These are phyloP conservation scores for Hansfordia pulvinata DNA, from an alignment of 2,329 filamentous ascomycete species.

Conservation along the genomic window DNA sequence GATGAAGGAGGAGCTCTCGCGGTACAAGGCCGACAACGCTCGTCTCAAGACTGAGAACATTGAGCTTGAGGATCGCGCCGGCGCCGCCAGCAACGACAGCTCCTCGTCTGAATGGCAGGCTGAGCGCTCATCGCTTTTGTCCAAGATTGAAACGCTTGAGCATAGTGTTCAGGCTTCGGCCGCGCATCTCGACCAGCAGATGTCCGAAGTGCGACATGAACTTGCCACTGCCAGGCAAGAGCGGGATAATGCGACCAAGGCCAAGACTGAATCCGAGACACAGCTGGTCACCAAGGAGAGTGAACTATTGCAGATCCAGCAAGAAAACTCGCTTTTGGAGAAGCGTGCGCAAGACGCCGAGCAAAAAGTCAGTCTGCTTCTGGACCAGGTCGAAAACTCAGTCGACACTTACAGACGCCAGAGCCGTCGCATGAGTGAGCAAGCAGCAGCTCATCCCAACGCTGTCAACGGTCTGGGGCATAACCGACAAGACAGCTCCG, in stretches of 20 bases:
- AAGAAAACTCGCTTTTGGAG: constrained; percentile 72
- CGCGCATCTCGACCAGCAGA: constrained; percentile 54
- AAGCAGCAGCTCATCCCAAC: constrained; percentile 20
- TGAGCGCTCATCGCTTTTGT: constrained; percentile 55
- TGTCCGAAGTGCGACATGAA: constrained; percentile 56
- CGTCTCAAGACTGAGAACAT: constrained; percentile 75
- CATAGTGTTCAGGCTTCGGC: constrained; percentile 53
- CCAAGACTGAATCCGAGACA: constrained; percentile 36
- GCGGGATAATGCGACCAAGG: constrained; percentile 44
- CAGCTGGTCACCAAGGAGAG: constrained; percentile 46
- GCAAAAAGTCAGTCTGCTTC: constrained; percentile 78
- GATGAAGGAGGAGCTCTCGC: constrained; percentile 92
- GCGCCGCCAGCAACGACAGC: constrained; percentile 19
- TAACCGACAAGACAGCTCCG: constrained; percentile 40
- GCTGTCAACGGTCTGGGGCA: constrained; percentile 25
- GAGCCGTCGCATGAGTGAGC: constrained; percentile 42
- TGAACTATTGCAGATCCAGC: constrained; percentile 69
- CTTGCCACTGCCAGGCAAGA: constrained; percentile 52
- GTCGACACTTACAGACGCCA: constrained; percentile 89
- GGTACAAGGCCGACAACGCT: constrained; percentile 77
- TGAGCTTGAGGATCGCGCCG: constrained; percentile 41
- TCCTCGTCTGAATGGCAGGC: constrained; percentile 54
- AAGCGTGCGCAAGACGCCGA: constrained; percentile 80
- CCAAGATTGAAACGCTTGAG: constrained; percentile 58
- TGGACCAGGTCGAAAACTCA: constrained; percentile 87